Base-by-base conservation (phyloP, 306 rosid species). In the Arachis hypogaea region DNA sequence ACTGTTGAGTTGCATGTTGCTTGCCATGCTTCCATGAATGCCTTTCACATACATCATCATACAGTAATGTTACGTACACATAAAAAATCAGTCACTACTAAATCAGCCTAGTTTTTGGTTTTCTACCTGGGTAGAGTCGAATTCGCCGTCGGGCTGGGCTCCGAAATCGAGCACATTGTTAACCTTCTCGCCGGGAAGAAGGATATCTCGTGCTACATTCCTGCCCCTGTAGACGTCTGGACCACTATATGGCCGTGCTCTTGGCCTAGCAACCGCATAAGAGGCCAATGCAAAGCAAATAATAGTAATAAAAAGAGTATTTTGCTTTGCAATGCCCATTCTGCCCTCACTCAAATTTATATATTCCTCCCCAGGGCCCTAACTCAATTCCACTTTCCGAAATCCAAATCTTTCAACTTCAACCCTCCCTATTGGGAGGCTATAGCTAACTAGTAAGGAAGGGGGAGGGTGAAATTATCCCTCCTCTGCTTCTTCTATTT, bases 11-110 rank as follows among this genome's bases (percentile, higher is more conserved):
- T 66, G 79, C 98, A 94, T 0, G 84, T 80, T 10, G 82, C 87
- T 72, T 66, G 16, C 97, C 97, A 94, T 74, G 94, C 81, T 3
- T 12, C 12, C 66, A 91, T 78, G 84, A 94, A 88, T 47, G 82
- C 74, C 98, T 93, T 33, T 4, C 28, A 22, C 28, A 22, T 22
- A 22, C 28, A 22, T 22, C 28, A 22, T 22, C 28, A 22, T 22
- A 22, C 28, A 22, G 28, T 22, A 22, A 22, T 22, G 28, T 22
- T 1, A 22, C 28, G 28, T 22, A 22, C 28, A 22, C 28, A 22
- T 22, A 22, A 22, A 22, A 22, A 22, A 22, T 22, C 28, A 22
- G 28, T 22, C 28, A 22, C 28, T 22, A 22, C 28, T 22, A 22
- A 22, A 22, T 22, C 28, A 22, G 28, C 28, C 28, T 22, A 22